Evolutionary conservation across 2,329 filamentous ascomycete genomes (phyloP).

Genomic region (Mycosphaerella arachidis): DNA sequence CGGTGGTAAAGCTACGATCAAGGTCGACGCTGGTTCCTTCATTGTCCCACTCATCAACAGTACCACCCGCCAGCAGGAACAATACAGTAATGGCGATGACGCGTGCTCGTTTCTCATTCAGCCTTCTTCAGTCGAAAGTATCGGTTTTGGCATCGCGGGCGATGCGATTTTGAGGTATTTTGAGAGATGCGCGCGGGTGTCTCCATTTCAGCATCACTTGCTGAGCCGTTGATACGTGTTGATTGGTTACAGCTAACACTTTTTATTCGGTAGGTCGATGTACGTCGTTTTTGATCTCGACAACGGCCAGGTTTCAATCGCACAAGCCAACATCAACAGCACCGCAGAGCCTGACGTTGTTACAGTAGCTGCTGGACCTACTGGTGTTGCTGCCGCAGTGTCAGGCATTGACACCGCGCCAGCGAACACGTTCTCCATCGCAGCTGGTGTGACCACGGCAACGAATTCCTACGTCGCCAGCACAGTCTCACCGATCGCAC

Average conservation of each 20-base stretch:
- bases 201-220: too few relatives aligned
- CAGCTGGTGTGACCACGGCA: conserved; percentile 16
- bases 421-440: conserved; percentile 20
- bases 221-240: too few relatives aligned
- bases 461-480: conserved; percentile 20
- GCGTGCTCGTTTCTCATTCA: conserved; percentile 29
- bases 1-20: conserved; percentile 26
- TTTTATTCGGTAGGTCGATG: conserved; percentile 17
- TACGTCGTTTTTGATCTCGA: conserved; percentile 37
- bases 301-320: conserved; percentile 33
- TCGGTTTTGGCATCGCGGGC: conserved; percentile 26
- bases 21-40: conserved; percentile 27
- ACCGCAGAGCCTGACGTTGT: conserved; percentile 21
- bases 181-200: too few relatives aligned
- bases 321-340: conserved; percentile 29
- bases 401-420: conserved; percentile 17
- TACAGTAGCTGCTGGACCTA: conserved; percentile 25
- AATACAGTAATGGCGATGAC: conserved; percentile 12
- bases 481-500: conserved; percentile 25
- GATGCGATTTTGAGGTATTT: conserved; percentile 27
- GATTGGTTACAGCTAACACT: too few relatives aligned
- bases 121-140: conserved; percentile 9
- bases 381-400: conserved; percentile 26
- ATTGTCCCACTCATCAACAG: conserved; percentile 30
- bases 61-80: conserved; percentile 19